Evolutionary conservation across 2,329 filamentous ascomycete species (phyloP), one percentile per base, ranked within the genome.

Genomic region (Xylaria sp.): DNA sequence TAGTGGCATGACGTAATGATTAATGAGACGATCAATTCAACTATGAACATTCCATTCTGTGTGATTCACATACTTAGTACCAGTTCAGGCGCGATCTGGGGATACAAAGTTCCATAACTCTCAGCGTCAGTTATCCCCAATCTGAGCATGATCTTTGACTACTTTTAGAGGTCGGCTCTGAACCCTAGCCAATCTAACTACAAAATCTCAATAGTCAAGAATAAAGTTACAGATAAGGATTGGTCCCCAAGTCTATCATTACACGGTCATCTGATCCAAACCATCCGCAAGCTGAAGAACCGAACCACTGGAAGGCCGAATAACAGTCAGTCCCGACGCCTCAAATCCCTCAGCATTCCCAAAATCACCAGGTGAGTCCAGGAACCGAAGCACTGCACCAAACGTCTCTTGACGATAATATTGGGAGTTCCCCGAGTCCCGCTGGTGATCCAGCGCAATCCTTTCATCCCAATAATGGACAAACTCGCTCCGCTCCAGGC

Each of bases 1-100:
- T 58, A 60, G 57, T 20, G 15, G 25, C 31, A 58, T 46, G 52
- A 51, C 52, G 25, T 55, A 39, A 68, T 48, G 43, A 62, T 15
- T 49, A 46, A 70, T 62, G 56, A 67, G 36, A 23, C 23, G 33
- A 56, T 39, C 15, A 23, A 56, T 7, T 13, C n/a, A 48, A 25
- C 25, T 28, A 23, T 18, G 28, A 7, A 18, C 2, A 7, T 33
- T 41, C 20, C 6, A 31, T 10, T 56, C 15, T 57, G 51, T 25
- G 3, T 36, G n/a, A 9, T 55, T 28, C 9, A 46, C 36, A 43
- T 25, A 1, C 28, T 28, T 28, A 20, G 23, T 10, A 33, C 10
- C 18, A n/a, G 6, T 1, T 54, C 10, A 18, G 13, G 3, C 23
- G 31, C 15, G 23, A 12, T 51, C 39, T 28, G 28, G 28, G 28